A percentile compares a stretch with the other conserved stretches of the same genome.
phyloP scores from a whole-genome alignment of 192 early-diverging fungal genomes.

The Podochytrium sp. region DNA sequence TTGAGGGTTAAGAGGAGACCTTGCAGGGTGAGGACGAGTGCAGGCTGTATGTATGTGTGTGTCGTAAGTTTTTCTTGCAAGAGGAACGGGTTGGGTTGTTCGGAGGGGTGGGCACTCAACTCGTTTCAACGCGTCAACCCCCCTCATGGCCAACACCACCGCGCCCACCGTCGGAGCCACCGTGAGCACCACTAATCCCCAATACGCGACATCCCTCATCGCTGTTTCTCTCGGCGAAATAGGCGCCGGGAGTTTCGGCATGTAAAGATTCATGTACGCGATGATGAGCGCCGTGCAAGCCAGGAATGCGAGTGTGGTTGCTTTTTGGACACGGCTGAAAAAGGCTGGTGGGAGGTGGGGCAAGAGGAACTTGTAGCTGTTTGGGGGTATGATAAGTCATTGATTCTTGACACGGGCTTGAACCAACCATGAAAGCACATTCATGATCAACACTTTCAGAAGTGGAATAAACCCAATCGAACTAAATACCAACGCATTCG shows the following conservation, averaged over 20 bases:
- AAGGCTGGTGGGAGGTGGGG: neutral
- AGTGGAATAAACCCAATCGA: constrained; percentile 14
- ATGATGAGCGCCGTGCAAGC: neutral
- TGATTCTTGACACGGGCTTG: neutral
- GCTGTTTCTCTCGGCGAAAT: neutral
- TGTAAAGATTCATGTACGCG: neutral
- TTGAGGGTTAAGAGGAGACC: neutral
- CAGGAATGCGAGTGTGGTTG: too few relatives aligned
- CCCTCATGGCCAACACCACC: neutral
- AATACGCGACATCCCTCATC: neutral
- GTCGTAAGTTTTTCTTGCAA: neutral
- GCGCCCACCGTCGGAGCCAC: neutral
- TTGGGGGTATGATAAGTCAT: neutral
- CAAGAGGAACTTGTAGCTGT: neutral
- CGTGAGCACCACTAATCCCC: neutral
- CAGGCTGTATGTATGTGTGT: neutral
- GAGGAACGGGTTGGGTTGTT: neutral
- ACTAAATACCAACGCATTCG: neutral
- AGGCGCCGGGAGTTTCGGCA: neutral
- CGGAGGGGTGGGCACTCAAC: too few relatives aligned
- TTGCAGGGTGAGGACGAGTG: neutral
- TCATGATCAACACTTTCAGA: neutral
- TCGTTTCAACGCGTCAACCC: too few relatives aligned
- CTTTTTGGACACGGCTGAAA: too few relatives aligned
- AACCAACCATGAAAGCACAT: neutral